These are phyloP conservation scores for Diaporthe aspalathi DNA, from an alignment of 2,329 filamentous ascomycete genomes.

Conservation along the genomic window DNA sequence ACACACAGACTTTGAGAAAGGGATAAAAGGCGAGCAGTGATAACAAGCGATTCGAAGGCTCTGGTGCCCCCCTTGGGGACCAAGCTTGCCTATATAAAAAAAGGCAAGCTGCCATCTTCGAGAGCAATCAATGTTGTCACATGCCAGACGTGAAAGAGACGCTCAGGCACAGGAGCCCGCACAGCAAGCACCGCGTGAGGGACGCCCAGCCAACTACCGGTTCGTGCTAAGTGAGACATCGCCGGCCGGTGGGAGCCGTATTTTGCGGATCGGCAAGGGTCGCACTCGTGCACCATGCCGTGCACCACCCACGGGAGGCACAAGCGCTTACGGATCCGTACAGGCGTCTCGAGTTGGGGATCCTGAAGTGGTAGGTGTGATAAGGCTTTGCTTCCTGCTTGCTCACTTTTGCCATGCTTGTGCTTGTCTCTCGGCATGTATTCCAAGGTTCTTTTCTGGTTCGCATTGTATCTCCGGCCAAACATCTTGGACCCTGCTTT, in stretches of 20 bases:
- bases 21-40: background rate
- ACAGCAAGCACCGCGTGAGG: background rate
- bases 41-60: background rate
- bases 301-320: background rate
- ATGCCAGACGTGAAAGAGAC: background rate
- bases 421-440: background rate
- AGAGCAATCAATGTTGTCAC: conserved; percentile 26
- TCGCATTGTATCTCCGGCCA: background rate
- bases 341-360: background rate
- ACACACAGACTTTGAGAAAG: background rate
- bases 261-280: conserved; percentile 20
- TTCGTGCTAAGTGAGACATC: conserved; percentile 13
- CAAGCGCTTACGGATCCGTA: conserved; percentile 1
- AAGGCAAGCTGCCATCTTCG: background rate
- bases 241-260: background rate
- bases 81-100: background rate
- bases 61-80: background rate
- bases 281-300: too few relatives aligned
- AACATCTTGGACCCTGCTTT: too few relatives aligned
- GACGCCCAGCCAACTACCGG: background rate
- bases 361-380: background rate
- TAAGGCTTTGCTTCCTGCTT: background rate
- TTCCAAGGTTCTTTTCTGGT: background rate
- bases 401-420: background rate
- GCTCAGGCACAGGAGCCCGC: background rate